phyloP scores from a whole-genome alignment of 2,329 filamentous ascomycete species.

The Penicillium sp. region DNA sequence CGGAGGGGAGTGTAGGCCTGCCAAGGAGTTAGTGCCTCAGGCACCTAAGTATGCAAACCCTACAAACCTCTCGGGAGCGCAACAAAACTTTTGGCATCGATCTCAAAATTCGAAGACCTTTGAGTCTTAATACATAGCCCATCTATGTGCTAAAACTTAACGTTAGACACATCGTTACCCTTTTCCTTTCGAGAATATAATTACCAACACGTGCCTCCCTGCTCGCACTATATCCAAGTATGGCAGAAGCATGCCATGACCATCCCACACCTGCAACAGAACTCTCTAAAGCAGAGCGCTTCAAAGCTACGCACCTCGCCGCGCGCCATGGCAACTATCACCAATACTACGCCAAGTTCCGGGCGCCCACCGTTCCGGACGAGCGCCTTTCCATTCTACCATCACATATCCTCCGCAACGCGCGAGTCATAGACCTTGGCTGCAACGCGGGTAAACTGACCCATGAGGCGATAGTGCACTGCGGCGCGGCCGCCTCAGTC shows the following conservation, averaged over 20 bases:
- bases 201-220: conserved; percentile 6
- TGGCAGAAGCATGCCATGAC: conserved; percentile 18
- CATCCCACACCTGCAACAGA: conserved; percentile 13
- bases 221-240: conserved; percentile 13
- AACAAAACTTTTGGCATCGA: background rate
- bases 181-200: conserved; percentile 4
- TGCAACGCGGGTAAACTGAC: conserved; percentile 28
- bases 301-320: conserved; percentile 27
- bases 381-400: conserved; percentile 26
- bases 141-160: conserved; percentile 10
- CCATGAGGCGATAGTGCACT: conserved; percentile 22
- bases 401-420: conserved; percentile 22
- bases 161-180: conserved; percentile 2
- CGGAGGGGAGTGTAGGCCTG: too few relatives aligned
- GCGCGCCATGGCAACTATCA: conserved; percentile 28
- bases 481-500: conserved; percentile 21
- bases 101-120: conserved; percentile 11
- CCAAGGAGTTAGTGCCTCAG: too few relatives aligned
- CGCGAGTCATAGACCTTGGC: conserved; percentile 26
- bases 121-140: conserved; percentile 7
- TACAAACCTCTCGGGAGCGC: conserved; percentile 3
- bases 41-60: conserved; percentile 3
- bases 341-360: conserved; percentile 27
- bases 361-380: conserved; percentile 23
- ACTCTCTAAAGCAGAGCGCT: conserved; percentile 26